phyloP scores from a whole-genome alignment of 768 basidiomycete species.

The Boletus sensibilis region DNA sequence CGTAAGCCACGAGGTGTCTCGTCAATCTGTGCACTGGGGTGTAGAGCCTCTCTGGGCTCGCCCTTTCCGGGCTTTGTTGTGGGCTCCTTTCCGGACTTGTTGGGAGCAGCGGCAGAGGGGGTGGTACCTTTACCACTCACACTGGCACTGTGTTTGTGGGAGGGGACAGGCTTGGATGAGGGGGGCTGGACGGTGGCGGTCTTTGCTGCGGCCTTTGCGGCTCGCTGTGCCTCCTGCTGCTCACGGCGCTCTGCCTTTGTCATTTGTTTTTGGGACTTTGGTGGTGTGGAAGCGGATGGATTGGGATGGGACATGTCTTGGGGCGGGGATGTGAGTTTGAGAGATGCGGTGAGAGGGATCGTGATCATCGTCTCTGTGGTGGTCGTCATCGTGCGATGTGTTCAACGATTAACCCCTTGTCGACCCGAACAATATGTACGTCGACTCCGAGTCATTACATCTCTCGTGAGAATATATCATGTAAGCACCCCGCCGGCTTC shows the following conservation, averaged over 20 bases:
- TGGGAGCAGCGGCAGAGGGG: constrained; percentile 19
- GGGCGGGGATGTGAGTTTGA: constrained; percentile 15
- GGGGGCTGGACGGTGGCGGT: constrained; percentile 23
- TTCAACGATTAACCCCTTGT: neutral
- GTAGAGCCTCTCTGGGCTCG: constrained; percentile 26
- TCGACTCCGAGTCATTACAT: constrained; percentile 22
- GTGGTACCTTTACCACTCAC: constrained; percentile 21
- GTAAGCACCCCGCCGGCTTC: constrained; percentile 11
- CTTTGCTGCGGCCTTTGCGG: constrained; percentile 63
- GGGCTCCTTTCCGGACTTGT: constrained; percentile 26
- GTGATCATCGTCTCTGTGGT: constrained; percentile 25
- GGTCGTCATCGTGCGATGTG: constrained; percentile 20
- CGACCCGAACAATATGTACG: too few species aligned
- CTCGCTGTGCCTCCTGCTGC: constrained; percentile 76
- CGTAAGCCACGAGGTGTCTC: constrained; percentile 58
- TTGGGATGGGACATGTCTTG: constrained; percentile 7
- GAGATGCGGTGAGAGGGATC: constrained; percentile 3
- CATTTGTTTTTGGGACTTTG: constrained; percentile 65
- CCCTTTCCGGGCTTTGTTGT: constrained; percentile 21
- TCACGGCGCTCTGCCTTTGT: constrained; percentile 80
- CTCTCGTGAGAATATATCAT: constrained; percentile 19
- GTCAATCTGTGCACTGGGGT: constrained; percentile 33
- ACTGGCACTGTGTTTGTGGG: constrained; percentile 26
- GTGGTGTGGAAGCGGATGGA: neutral
- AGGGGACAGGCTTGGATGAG: constrained; percentile 28